Conservation (phyloP, 139 green algal genomes). For the Parachlorella kessleri region DNA sequence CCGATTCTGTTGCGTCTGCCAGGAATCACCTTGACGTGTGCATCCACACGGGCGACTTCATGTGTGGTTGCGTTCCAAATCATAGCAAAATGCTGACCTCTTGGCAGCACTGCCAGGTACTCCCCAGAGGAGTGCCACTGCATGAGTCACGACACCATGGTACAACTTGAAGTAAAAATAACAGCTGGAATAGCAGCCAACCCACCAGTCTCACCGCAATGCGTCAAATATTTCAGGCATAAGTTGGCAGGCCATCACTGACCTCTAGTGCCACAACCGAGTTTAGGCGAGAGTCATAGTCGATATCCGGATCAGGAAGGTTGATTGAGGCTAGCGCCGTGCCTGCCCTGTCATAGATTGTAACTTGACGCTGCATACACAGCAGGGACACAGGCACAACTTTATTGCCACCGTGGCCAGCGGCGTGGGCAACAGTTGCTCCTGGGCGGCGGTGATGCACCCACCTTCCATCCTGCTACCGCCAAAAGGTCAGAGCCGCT, state of each 20-base stretch:
- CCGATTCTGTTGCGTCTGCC: too few species aligned
- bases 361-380: slow-evolving; percentile 59
- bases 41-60: slow-evolving; percentile 69
- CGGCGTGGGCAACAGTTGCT: too few species aligned
- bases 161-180: too few species aligned
- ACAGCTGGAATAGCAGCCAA: too few species aligned
- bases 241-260: too few species aligned
- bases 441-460: too few species aligned
- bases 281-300: background rate
- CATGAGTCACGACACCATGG: too few species aligned
- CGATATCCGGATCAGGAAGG: slow-evolving; percentile 53
- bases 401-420: too few species aligned
- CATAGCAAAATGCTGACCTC: slow-evolving; percentile 59
- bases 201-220: too few species aligned
- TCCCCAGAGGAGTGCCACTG: slow-evolving; percentile 72
- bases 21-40: slow-evolving; percentile 66
- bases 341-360: slow-evolving; percentile 68
- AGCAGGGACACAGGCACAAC: too few species aligned
- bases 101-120: slow-evolving; percentile 68
- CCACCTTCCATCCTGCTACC: slow-evolving; percentile 53
- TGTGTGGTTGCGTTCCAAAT: slow-evolving; percentile 59
- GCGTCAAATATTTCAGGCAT: too few species aligned
- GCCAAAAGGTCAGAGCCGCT: slow-evolving; percentile 34
- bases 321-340: slow-evolving; percentile 59
- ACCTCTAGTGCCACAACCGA: background rate